phyloP scores from a whole-genome alignment of 2,329 filamentous ascomycete genomes.

The Ascocoryne sarcoides region DNA sequence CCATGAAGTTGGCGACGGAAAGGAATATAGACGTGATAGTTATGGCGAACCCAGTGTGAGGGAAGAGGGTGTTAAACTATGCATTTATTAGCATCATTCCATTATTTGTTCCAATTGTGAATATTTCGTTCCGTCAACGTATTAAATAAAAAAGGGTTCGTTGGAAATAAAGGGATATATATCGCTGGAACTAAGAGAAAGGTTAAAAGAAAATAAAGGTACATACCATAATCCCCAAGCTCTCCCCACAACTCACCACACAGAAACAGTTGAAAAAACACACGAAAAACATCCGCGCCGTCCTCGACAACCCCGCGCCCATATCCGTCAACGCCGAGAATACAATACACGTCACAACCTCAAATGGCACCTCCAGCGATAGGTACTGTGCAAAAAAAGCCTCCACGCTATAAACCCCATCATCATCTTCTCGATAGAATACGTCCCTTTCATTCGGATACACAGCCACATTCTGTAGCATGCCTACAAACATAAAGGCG shows the following conservation, averaged over 20 bases:
- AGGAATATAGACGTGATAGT: constrained; percentile 64
- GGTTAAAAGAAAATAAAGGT: background rate
- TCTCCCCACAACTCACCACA: constrained; percentile 67
- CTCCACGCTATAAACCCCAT: constrained; percentile 62
- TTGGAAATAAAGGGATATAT: no score
- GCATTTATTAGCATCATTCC: background rate
- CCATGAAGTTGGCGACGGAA: constrained; percentile 62
- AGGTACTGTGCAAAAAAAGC: constrained; percentile 66
- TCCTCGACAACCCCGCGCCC: constrained; percentile 56
- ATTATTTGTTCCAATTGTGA: no score
- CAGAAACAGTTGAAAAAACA: constrained; percentile 62
- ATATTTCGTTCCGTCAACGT: no score
- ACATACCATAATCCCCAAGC: constrained; percentile 55
- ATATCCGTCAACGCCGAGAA: constrained; percentile 58
- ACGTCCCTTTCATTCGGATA: constrained; percentile 67
- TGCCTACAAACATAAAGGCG: constrained; percentile 65
- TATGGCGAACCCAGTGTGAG: constrained; percentile 67
- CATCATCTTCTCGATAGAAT: constrained; percentile 69
- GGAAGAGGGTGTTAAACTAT: constrained; percentile 65
- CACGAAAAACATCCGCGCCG: constrained; percentile 57
- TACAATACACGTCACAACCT: constrained; percentile 54
- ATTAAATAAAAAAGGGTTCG: no score
- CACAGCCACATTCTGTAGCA: constrained; percentile 70
- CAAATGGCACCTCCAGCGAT: constrained; percentile 62
- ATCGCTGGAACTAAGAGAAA: background rate